These are phyloP conservation scores for Microthlaspi erraticum DNA, from an alignment of 345 rosid species.

Conservation along the genomic window DNA sequence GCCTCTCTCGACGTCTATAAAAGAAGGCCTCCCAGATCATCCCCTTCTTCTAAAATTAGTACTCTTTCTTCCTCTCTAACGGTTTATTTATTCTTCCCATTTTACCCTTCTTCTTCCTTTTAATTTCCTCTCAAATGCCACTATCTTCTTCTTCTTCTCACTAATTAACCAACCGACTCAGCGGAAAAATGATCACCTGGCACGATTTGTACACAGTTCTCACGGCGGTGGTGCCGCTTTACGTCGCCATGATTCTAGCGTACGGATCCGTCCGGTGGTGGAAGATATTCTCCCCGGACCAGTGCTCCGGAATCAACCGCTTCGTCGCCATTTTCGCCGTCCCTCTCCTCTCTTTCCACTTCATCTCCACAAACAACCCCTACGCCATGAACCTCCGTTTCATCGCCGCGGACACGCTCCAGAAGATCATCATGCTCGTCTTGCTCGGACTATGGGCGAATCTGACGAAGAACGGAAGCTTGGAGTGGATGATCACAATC, in stretches of 20 bases:
- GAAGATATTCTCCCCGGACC: constrained; percentile 92
- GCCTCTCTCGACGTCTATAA: constrained; percentile 43
- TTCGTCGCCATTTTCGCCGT: constrained; percentile 95
- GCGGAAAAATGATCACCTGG: constrained; percentile 62
- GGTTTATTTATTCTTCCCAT: constrained; percentile 46
- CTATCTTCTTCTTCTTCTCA: constrained; percentile 16
- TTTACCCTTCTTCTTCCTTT: constrained; percentile 28
- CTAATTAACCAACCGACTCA: neutral
- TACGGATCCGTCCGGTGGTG: constrained; percentile 98
- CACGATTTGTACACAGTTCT: constrained; percentile 87
- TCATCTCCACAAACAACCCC: constrained; percentile 83
- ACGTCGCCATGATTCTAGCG: constrained; percentile 94
- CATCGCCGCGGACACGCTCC: constrained; percentile 92
- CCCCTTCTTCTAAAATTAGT: constrained; percentile 11
- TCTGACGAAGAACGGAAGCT: constrained; percentile 60
- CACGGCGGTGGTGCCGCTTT: constrained; percentile 86
- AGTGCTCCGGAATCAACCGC: constrained; percentile 97
- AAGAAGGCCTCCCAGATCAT: constrained; percentile 2
- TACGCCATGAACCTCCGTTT: constrained; percentile 84
- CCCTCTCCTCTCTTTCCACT: constrained; percentile 93
- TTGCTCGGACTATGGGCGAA: constrained; percentile 69
- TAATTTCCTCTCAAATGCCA: constrained; percentile 30
- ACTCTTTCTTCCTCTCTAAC: constrained; percentile 37
- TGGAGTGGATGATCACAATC: constrained; percentile 95
- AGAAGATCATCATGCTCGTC: constrained; percentile 72